Conservation (phyloP, 495 filamentous ascomycete genomes). For the Xylaria scruposa region DNA sequence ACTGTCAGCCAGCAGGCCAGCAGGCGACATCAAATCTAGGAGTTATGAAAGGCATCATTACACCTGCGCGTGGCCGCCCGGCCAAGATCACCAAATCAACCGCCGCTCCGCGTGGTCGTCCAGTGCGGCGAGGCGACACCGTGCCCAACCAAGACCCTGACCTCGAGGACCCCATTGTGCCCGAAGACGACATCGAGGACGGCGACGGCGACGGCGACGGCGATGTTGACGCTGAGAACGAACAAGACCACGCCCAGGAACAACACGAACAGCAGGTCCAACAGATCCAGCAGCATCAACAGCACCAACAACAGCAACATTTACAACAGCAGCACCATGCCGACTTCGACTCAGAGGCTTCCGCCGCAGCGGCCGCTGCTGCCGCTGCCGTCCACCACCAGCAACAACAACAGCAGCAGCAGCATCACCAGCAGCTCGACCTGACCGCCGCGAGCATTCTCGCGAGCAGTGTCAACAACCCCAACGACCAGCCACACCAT, state of each 20-base stretch:
- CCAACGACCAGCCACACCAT: conserved; percentile 28
- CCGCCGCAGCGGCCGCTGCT: conserved; percentile 44
- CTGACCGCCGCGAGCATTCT: conserved; percentile 41
- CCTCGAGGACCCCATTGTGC: conserved; percentile 30
- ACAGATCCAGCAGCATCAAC: background rate
- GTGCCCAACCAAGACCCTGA: conserved; percentile 33
- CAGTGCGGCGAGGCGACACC: conserved; percentile 37
- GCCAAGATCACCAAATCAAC: conserved; percentile 51
- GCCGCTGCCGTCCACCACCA: conserved; percentile 43
- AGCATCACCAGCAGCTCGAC: conserved; percentile 39
- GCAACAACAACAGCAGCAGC: conserved; percentile 31
- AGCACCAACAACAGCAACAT: conserved; percentile 20
- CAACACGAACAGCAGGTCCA: conserved; percentile 12
- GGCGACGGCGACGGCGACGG: conserved; percentile 23
- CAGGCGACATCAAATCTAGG: conserved; percentile 27
- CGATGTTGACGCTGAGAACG: conserved; percentile 28
- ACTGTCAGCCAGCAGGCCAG: conserved; percentile 46
- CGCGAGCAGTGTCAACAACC: conserved; percentile 37
- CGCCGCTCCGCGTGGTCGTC: conserved; percentile 31
- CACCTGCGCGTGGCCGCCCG: conserved; percentile 47
- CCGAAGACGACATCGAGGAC: conserved; percentile 33
- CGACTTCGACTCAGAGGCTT: conserved; percentile 44
- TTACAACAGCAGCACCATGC: conserved; percentile 29
- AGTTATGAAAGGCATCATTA: conserved; percentile 44
- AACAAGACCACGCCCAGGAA: conserved; percentile 25